Base-by-base conservation (phyloP, 441 rosid genomes). In the Francoa sonchifolia region DNA sequence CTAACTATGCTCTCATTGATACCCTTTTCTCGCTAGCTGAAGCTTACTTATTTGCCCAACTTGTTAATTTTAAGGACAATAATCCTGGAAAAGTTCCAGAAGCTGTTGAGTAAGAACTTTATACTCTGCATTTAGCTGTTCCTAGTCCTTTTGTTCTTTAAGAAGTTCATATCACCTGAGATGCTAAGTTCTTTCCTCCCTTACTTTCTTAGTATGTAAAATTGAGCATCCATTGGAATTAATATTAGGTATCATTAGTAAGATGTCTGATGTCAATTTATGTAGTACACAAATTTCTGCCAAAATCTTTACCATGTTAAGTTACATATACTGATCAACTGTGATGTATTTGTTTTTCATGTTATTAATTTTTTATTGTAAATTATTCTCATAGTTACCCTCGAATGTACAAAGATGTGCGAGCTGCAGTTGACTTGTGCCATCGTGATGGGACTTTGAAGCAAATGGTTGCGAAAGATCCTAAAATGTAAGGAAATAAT, bases 361-460 rank as follows among this genome's bases (percentile, higher is more conserved):
- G 18, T 9, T 21, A 3, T 16, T 34, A 15, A 3, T n/a, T 34
- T 8, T n/a, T 16, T 15, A 15, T 14, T 33, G 38, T 48, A 23
- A 32, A 27, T 48, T 38, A 27, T 47, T 38, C 27, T 42, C 48
- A 27, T 64, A 90, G 99, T 61, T 90, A 82, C 45, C 66, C 79
- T 41, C 71, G 59, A n/a, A 82, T 90, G 93, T 90, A 86, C 56
- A 80, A 74, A 62, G 99, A 86, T 59, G 96, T 82, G 35, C 77
- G 96, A 49, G 89, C 95, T 36, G 96, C 96, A 19, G 99, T 90
- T 63, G 99, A 90, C 62, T 64, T 90, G 80, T 86, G 99, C 59
- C 99, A 90, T 64, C 93, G 96, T 26, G 99, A 90, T 72, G 99
- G 96, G 66, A 90, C 96, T 47, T 54, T 90, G 47, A 90, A 90